Evolutionary conservation across 805 yeast genomes (phyloP).

Genomic region (Debaryomyces prosopidis): DNA sequence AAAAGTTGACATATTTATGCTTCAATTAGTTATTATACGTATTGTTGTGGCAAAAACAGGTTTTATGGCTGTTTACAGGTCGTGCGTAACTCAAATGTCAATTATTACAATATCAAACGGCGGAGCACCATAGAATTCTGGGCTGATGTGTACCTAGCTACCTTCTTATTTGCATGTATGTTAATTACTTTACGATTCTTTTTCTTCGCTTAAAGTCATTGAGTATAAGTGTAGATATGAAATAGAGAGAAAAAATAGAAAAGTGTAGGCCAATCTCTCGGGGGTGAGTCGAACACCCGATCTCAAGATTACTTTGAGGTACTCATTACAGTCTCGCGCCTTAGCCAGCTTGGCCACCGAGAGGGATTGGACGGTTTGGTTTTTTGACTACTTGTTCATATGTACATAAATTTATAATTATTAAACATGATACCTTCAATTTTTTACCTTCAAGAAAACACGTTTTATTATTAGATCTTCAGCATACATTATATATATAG

Average conservation of each 20-base stretch:
- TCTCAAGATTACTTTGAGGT: constrained; percentile 19
- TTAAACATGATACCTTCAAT: no score
- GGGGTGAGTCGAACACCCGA: constrained; percentile 26
- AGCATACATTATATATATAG: not conserved
- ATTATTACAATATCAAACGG: not conserved
- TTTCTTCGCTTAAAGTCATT: no score
- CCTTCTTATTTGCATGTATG: not conserved
- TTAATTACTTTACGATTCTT: not conserved
- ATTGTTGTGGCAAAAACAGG: constrained; percentile 6
- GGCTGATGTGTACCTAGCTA: not conserved
- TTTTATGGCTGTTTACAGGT: not conserved
- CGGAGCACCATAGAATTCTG: not conserved
- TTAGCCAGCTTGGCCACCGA: constrained; percentile 25
- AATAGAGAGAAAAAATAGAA: not conserved
- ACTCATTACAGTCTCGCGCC: constrained; percentile 24
- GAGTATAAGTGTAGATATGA: no score
- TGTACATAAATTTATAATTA: no score
- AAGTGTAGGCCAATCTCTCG: constrained; percentile 14
- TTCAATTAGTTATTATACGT: not conserved
- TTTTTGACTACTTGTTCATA: not conserved
- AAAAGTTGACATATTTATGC: constrained; percentile 8
- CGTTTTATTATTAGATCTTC: not conserved
- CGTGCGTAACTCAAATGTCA: not conserved
- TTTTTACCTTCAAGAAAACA: no score
- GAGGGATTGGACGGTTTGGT: constrained; percentile 8